phyloP scores from a whole-genome alignment of 768 basidiomycete species.

The Collybiopsis confluens region DNA sequence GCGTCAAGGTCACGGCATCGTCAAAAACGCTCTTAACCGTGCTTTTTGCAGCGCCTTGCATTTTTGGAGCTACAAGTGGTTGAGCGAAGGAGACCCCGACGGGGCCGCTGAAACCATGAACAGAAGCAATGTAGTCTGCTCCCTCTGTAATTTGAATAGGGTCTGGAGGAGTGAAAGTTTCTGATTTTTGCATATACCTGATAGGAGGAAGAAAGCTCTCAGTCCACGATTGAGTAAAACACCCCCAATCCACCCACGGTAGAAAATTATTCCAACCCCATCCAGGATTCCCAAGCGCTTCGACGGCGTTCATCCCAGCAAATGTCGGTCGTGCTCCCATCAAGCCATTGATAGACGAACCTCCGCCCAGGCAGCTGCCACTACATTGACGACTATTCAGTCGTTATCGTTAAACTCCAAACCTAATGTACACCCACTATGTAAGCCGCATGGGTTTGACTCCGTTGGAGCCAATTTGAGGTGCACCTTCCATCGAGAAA shows the following conservation, averaged over 20 bases:
- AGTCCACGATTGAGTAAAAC: too few species aligned
- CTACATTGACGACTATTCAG: neutral
- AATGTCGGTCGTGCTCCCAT: slow-evolving; percentile 18
- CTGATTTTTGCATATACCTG: slow-evolving; percentile 13
- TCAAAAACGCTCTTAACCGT: slow-evolving; percentile 10
- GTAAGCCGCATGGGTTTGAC: neutral
- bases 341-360: slow-evolving; percentile 22
- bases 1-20: slow-evolving; percentile 5
- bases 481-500: neutral
- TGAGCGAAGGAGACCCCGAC: slow-evolving; percentile 14
- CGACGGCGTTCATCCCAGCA: slow-evolving; percentile 11
- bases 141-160: slow-evolving; percentile 11
- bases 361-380: slow-evolving; percentile 21
- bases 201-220: too few species aligned
- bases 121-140: slow-evolving; percentile 11
- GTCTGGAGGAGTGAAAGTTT: slow-evolving; percentile 7
- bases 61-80: slow-evolving; percentile 10
- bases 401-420: slow-evolving; percentile 3
- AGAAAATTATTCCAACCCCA: slow-evolving; percentile 30
- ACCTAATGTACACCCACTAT: slow-evolving; percentile 3
- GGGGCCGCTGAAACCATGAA: slow-evolving; percentile 13
- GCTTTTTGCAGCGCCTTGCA: slow-evolving; percentile 12
- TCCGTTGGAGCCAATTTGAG: slow-evolving; percentile 12
- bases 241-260: too few species aligned
- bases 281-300: slow-evolving; percentile 16